Conservation (phyloP, 192 early-diverging fungal genomes). For the Podila clonocystis region DNA sequence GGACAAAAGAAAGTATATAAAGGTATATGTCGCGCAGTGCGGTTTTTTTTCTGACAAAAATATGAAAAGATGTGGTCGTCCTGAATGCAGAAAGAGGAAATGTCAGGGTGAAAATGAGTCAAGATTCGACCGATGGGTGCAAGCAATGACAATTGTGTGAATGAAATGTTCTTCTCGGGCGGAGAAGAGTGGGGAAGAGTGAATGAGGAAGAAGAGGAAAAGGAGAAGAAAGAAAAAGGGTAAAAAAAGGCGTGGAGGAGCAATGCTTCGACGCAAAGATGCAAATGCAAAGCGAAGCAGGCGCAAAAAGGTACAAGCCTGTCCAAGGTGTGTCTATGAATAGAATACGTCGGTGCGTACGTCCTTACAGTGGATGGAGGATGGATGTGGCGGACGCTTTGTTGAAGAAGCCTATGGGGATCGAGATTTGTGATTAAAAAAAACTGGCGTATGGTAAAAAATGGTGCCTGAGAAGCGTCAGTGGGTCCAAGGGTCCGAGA, state of each 20-base stretch:
- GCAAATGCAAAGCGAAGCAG: neutral
- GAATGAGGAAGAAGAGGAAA: too few species aligned
- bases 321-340: neutral
- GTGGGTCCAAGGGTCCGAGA: too few species aligned
- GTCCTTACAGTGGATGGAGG: neutral
- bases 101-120: neutral
- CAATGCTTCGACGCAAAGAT: neutral
- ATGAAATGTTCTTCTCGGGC: neutral
- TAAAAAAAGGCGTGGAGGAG: neutral
- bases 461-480: too few species aligned
- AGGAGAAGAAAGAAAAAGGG: too few species aligned
- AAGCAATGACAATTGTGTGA: neutral
- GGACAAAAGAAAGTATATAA: too few species aligned
- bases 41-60: neutral
- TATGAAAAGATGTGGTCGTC: neutral
- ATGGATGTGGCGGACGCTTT: too few species aligned
- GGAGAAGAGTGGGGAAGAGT: neutral
- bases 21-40: too few species aligned
- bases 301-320: neutral
- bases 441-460: too few species aligned
- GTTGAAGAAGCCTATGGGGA: too few species aligned
- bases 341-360: neutral
- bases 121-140: neutral
- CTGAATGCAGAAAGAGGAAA: neutral
- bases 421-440: too few species aligned